Evolutionary conservation across 371 early-diverging fungal genomes (phyloP).

Genomic region (Syncephalastrum monosporum): DNA sequence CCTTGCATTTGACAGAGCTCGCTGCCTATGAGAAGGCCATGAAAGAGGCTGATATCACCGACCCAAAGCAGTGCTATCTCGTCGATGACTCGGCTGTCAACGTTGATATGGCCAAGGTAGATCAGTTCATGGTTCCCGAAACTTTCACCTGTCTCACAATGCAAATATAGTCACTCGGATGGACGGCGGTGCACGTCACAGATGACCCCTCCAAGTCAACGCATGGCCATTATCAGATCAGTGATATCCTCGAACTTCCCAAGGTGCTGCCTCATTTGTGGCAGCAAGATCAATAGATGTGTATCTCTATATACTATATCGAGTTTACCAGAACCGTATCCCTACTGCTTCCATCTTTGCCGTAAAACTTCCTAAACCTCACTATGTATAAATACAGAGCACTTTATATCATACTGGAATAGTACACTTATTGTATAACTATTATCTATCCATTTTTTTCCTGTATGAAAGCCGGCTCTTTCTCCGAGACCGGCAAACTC

Average conservation of each 20-base stretch:
- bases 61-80: constrained; percentile 63
- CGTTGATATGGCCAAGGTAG: constrained; percentile 61
- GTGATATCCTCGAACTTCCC: constrained; percentile 61
- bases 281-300: constrained; percentile 15
- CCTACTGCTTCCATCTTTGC: too few relatives aligned
- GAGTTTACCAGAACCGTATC: too few relatives aligned
- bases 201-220: constrained; percentile 41
- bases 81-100: constrained; percentile 78
- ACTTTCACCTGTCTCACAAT: not conserved
- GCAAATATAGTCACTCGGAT: constrained; percentile 53
- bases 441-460: too few relatives aligned
- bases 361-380: too few relatives aligned
- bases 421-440: too few relatives aligned
- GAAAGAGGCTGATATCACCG: constrained; percentile 64
- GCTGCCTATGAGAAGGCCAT: constrained; percentile 65
- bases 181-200: constrained; percentile 71
- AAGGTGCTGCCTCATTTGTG: constrained; percentile 60
- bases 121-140: not conserved
- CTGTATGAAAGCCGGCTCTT: too few relatives aligned
- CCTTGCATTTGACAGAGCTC: constrained; percentile 19
- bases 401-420: too few relatives aligned
- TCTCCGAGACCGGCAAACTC: too few relatives aligned
- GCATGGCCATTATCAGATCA: constrained; percentile 63
- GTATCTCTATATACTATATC: not conserved
- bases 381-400: too few relatives aligned